Conservation (phyloP, 179 eudicot species). For the Silene noctiflora region DNA sequence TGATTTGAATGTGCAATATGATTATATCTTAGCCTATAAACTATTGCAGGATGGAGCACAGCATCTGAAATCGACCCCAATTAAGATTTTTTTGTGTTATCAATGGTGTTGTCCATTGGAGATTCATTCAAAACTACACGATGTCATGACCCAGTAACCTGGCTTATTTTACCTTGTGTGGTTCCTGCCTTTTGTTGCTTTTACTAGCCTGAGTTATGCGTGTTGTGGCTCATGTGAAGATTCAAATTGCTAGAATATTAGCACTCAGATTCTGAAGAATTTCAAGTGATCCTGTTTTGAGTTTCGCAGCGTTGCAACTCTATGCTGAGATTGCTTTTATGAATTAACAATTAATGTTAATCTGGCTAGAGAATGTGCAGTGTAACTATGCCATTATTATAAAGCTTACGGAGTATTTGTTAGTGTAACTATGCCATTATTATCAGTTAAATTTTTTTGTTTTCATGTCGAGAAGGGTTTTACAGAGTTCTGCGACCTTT, state of each 20-base stretch:
- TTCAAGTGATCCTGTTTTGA: background rate
- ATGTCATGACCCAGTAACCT: background rate
- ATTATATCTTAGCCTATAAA: background rate
- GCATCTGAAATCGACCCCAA: slow-evolving; percentile 6
- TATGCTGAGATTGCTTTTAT: background rate
- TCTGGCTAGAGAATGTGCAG: background rate
- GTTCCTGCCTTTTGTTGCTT: background rate
- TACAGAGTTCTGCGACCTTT: no score
- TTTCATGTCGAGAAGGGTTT: no score
- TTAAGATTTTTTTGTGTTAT: background rate
- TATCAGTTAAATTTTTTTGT: no score
- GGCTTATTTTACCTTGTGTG: background rate
- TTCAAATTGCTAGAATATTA: background rate
- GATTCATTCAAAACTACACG: background rate
- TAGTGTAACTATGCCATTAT: background rate
- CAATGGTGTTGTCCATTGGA: background rate
- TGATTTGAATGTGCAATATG: background rate
- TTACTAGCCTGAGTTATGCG: background rate
- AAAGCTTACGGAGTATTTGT: background rate
- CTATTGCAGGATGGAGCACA: slow-evolving; percentile 30
- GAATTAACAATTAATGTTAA: background rate
- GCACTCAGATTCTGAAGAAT: background rate
- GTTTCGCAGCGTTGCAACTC: background rate
- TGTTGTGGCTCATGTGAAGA: background rate
- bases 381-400: no score